These are phyloP conservation scores for Pyracantha coccinea DNA, from an alignment of 331 rosid species.

Conservation along the genomic window DNA sequence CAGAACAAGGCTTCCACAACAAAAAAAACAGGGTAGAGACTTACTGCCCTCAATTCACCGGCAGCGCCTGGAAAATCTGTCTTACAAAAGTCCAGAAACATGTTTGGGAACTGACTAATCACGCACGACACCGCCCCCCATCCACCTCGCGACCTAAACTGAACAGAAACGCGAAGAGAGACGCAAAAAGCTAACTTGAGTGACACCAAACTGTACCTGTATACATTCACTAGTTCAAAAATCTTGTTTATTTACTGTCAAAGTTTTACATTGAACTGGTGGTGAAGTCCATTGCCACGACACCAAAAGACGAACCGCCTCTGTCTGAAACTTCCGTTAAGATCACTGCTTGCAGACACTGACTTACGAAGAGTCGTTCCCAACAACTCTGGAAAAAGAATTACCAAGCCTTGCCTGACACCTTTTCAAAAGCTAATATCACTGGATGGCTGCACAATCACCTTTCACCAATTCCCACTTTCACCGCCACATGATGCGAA, in stretches of 20 bases:
- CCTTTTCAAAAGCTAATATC: conserved; percentile 35
- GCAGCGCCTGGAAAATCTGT: background rate
- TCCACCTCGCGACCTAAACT: conserved; percentile 10
- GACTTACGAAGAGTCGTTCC: conserved; percentile 32
- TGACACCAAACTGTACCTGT: conserved; percentile 64
- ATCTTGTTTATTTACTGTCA: conserved; percentile 52
- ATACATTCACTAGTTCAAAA: conserved; percentile 75
- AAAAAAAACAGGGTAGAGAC: no score
- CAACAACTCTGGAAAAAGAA: conserved; percentile 46
- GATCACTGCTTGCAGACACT: conserved; percentile 16
- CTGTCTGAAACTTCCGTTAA: conserved; percentile 22
- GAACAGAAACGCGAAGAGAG: conserved; percentile 30
- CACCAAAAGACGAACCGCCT: conserved; percentile 39
- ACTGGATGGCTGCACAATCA: conserved; percentile 35
- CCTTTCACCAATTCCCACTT: conserved; percentile 25
- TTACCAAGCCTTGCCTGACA: conserved; percentile 40
- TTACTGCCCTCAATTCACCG: background rate
- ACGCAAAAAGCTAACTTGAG: background rate
- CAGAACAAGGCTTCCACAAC: no score
- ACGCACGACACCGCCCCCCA: conserved; percentile 21
- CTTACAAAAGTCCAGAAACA: background rate
- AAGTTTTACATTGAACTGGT: conserved; percentile 19
- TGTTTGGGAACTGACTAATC: background rate
- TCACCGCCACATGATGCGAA: conserved; percentile 29
- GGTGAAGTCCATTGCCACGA: conserved; percentile 41